phyloP scores from a whole-genome alignment of 495 filamentous ascomycete genomes.

The Penicillium angulare region DNA sequence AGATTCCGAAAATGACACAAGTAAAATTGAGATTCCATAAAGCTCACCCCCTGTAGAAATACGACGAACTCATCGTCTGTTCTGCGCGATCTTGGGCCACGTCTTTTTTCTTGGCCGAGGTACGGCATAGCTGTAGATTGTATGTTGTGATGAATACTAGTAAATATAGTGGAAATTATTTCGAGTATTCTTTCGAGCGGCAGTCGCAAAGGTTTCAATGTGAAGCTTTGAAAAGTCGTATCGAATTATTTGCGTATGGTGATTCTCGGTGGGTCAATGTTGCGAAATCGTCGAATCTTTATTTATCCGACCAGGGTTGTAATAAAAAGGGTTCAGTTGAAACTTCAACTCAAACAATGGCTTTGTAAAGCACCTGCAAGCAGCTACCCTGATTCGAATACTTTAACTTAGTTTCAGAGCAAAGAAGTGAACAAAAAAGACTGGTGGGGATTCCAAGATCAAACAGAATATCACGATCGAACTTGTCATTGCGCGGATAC shows the following conservation, averaged over 20 bases:
- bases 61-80: slow-evolving; percentile 48
- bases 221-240: neutral
- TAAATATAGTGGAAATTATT: neutral
- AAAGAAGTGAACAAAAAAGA: neutral
- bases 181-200: too few relatives aligned
- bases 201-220: too few relatives aligned
- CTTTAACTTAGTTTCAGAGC: neutral
- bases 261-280: slow-evolving; percentile 8
- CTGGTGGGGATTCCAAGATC: neutral
- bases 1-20: too few relatives aligned
- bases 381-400: neutral
- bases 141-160: too few relatives aligned
- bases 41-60: slow-evolving; percentile 43
- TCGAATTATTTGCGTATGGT: neutral
- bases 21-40: too few relatives aligned
- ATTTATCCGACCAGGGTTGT: slow-evolving; percentile 14
- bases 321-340: slow-evolving; percentile 1
- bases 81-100: slow-evolving; percentile 27
- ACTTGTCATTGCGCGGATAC: neutral
- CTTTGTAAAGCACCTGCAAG: neutral
- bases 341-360: slow-evolving; percentile 9
- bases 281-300: slow-evolving; percentile 18
- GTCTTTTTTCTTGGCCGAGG: slow-evolving; percentile 33
- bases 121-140: slow-evolving; percentile 30
- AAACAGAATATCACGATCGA: neutral